These are phyloP conservation scores for Termitomyces eurrhizus DNA, from an alignment of 768 basidiomycete genomes.

Conservation along the genomic window DNA sequence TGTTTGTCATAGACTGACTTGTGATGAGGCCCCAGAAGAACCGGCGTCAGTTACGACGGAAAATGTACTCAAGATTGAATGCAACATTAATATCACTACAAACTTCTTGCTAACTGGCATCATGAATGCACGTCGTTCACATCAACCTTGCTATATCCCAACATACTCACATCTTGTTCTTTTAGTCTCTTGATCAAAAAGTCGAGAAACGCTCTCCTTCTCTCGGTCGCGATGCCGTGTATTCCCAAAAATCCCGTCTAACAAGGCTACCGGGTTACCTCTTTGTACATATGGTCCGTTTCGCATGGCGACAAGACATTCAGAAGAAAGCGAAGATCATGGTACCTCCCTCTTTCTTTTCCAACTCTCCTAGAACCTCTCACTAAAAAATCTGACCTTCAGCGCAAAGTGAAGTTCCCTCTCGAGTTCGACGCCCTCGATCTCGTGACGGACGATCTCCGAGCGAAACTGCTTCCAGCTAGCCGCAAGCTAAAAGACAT, in stretches of 20 bases:
- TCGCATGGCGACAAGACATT: constrained; percentile 92
- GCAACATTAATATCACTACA: constrained; percentile 83
- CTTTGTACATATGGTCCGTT: constrained; percentile 93
- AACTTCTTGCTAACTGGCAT: constrained; percentile 91
- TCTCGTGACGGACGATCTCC: constrained; percentile 75
- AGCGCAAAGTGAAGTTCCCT: constrained; percentile 93
- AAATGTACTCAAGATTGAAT: constrained; percentile 83
- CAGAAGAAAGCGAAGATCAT: constrained; percentile 95
- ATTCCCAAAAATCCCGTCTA: constrained; percentile 77
- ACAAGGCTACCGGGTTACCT: constrained; percentile 83
- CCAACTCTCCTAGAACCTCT: background rate
- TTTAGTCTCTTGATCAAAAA: constrained; percentile 79
- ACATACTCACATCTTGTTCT: background rate
- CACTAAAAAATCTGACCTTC: background rate
- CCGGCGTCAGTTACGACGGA: constrained; percentile 58
- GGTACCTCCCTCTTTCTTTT: constrained; percentile 39
- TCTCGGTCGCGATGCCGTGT: constrained; percentile 76
- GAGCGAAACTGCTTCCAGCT: constrained; percentile 64
- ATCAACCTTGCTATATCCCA: background rate
- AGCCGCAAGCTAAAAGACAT: constrained; percentile 72
- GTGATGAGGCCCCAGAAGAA: constrained; percentile 83
- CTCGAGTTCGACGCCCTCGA: constrained; percentile 85
- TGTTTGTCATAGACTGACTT: constrained; percentile 55
- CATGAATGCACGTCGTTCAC: constrained; percentile 49
- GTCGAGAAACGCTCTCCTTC: constrained; percentile 82